Evolutionary conservation across 2,329 filamentous ascomycete species (phyloP), one percentile per base, ranked within the genome.

Genomic region (Westerdykella sp.): DNA sequence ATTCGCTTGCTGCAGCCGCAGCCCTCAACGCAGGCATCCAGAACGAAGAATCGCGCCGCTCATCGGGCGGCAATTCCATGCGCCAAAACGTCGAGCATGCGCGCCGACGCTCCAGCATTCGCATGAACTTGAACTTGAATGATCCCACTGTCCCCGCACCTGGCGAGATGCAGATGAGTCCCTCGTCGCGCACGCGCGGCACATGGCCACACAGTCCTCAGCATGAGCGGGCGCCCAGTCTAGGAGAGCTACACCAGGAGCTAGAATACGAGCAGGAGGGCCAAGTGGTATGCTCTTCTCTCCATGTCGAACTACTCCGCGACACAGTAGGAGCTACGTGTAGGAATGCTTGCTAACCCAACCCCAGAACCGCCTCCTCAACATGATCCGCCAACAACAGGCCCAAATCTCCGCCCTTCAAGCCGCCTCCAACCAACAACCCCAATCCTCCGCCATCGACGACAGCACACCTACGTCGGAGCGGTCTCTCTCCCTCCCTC

Each of bases 231-330:
- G 70, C 82, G 1, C 84, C 84, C 2, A 88, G 84, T 60, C 66
- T 89, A 48, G 85, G 85, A 14, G 84, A 88, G 65, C 77, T 89
- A 34, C 84, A 89, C 54, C 85, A 89, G 60, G 83, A 88, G 66
- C 73, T 89, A 1, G 85, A 89, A 64, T 84, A 81, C 41, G 85
- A 89, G 67, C 84, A 88, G 62, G 85, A 89, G 59, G 83, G 80
- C 18, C 84, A 88, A 67, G 85, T 89, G 50, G 81, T 84, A 70
- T 40, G 18, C 18, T 22, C 18, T 18, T 18, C 18, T 21, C 18
- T 21, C 18, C 4, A 21, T 6, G 18, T 21, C 4, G 18, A 21
- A 6, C 18, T 21, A 21, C 18, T 21, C 18, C 18, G 18, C 18
- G 6, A 21, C 18, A 6, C 18, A 21, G 18, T 21, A 4, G 18